Conservation (phyloP, 1,284 basidiomycete genomes). For the Singerocomus inundabilis region DNA sequence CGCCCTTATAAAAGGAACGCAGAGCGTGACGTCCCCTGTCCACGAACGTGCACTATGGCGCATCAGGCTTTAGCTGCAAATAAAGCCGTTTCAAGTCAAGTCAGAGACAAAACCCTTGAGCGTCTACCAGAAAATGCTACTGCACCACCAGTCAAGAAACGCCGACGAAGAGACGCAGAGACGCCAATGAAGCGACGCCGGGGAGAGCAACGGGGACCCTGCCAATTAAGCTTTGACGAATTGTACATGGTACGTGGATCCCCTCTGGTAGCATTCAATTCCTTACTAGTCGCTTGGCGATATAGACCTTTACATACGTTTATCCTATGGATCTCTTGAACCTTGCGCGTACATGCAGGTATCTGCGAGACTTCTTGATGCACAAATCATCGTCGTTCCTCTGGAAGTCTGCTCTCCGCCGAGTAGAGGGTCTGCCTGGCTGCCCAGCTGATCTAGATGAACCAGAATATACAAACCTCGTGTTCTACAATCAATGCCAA, state of each 20-base stretch:
- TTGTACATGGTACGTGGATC: constrained; percentile 12
- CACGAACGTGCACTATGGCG: constrained; percentile 13
- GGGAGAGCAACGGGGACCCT: constrained; percentile 3
- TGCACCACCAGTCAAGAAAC: constrained; percentile 3
- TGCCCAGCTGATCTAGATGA: constrained; percentile 36
- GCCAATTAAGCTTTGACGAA: constrained; percentile 17
- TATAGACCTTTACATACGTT: constrained; percentile 25
- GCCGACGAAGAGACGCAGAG: neutral
- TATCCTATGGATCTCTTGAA: constrained; percentile 29
- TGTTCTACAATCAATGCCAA: constrained; percentile 25
- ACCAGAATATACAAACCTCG: constrained; percentile 30
- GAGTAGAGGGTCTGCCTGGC: constrained; percentile 17
- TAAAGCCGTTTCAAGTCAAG: neutral
- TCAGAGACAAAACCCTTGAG: neutral
- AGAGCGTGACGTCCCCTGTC: constrained; percentile 18
- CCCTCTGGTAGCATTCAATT: neutral
- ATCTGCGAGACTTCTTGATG: constrained; percentile 26
- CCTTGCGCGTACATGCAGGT: constrained; percentile 30
- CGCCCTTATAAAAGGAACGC: constrained; percentile 19
- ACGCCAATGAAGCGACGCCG: constrained; percentile 17
- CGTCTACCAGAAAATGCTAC: neutral
- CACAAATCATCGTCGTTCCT: constrained; percentile 22
- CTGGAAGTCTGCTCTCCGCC: constrained; percentile 25
- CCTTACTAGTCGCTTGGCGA: neutral
- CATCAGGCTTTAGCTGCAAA: neutral